Percentiles rank a stretch among this genome's conserved stretches.
Evolutionary conservation across 768 basidiomycete species (phyloP).

Genomic region (Podaxis sp.): DNA sequence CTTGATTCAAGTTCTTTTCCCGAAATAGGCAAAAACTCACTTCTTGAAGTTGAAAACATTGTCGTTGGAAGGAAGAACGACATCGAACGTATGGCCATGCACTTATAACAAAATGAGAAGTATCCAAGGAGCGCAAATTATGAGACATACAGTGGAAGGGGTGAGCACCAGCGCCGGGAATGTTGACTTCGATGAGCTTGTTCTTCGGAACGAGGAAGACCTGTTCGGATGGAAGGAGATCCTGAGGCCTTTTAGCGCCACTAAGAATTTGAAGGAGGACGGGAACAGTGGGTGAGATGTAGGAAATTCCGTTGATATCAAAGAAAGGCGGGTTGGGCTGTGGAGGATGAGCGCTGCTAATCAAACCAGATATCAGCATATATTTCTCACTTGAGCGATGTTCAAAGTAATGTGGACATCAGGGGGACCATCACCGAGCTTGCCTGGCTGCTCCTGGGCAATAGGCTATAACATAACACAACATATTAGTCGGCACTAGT

Average conservation of each 20-base stretch:
- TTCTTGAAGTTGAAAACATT: slow-evolving; percentile 13
- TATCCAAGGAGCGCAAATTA: not conserved
- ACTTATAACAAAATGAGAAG: slow-evolving; percentile 8
- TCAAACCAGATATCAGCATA: too few species aligned
- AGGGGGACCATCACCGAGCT: slow-evolving; percentile 9
- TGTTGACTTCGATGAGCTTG: slow-evolving; percentile 4
- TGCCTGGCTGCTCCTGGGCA: slow-evolving; percentile 1
- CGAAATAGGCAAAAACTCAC: not conserved
- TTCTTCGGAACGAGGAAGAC: slow-evolving; percentile 3
- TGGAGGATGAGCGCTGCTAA: not conserved
- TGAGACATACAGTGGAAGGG: slow-evolving; percentile 10
- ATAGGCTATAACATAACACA: slow-evolving; percentile 13
- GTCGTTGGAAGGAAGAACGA: slow-evolving; percentile 18
- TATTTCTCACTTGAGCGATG: not conserved
- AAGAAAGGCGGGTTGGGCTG: slow-evolving; percentile 10
- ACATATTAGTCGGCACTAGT: not conserved
- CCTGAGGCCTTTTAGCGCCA: slow-evolving; percentile 1
- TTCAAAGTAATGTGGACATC: not conserved
- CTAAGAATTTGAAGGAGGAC: slow-evolving; percentile 13
- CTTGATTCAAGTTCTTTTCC: not conserved
- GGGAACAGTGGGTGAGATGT: slow-evolving; percentile 1
- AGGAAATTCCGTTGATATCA: slow-evolving; percentile 9
- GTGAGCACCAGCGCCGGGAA: slow-evolving; percentile 5
- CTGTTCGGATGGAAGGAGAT: slow-evolving; percentile 8
- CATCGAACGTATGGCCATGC: slow-evolving; percentile 28